A percentile compares a stretch with the other conserved stretches of the same genome.
Conservation (phyloP, 805 yeast genomes). For the Wickerhamomyces ciferrii region DNA sequence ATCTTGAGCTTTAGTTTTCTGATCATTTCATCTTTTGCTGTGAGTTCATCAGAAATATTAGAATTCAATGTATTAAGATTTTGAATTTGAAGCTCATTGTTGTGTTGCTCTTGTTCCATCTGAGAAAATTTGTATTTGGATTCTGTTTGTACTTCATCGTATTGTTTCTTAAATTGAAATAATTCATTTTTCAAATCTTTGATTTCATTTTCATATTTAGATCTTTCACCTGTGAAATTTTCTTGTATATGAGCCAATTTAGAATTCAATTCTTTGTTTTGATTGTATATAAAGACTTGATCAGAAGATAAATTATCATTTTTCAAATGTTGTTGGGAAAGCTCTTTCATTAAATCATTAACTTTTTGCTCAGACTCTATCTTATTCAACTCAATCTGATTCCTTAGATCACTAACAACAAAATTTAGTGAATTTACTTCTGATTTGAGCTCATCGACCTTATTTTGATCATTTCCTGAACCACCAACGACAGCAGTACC, state of each 20-base stretch:
- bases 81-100: slow-evolving; percentile 12
- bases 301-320: slow-evolving; percentile 19
- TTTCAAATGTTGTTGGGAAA: slow-evolving; percentile 13
- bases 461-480: no score
- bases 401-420: slow-evolving; percentile 30
- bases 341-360: slow-evolving; percentile 22
- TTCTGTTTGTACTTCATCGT: slow-evolving; percentile 11
- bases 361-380: slow-evolving; percentile 25
- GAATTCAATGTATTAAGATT: slow-evolving; percentile 15
- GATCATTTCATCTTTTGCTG: slow-evolving; percentile 11
- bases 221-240: slow-evolving; percentile 16
- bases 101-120: slow-evolving; percentile 12
- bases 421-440: slow-evolving; percentile 27
- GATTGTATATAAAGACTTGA: slow-evolving; percentile 30
- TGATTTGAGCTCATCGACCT: not conserved
- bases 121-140: slow-evolving; percentile 13
- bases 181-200: slow-evolving; percentile 32
- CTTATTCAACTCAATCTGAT: slow-evolving; percentile 31
- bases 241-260: slow-evolving; percentile 22
- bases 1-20: slow-evolving; percentile 13
- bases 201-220: slow-evolving; percentile 22
- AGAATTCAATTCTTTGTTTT: slow-evolving; percentile 24
- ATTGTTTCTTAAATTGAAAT: slow-evolving; percentile 5
- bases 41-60: slow-evolving; percentile 21
- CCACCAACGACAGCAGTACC: not conserved